Evolutionary conservation across 1,139 yeast species (phyloP).

Genomic region (Lodderomyces oxycetoniae): DNA sequence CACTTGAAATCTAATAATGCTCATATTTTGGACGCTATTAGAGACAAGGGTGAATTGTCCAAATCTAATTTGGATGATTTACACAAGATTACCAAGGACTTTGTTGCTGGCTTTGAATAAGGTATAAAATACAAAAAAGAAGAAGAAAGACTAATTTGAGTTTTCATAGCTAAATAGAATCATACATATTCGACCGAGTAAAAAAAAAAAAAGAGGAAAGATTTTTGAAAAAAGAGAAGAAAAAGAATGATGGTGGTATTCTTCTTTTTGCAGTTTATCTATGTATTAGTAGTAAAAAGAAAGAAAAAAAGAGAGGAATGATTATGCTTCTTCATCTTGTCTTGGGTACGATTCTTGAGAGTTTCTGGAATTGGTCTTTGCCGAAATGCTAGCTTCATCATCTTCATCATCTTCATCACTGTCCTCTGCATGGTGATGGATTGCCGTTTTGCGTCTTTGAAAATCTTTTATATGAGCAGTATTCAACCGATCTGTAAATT

Average conservation of each 20-base stretch:
- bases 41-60: constrained; percentile 85
- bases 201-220: too few species aligned
- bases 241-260: too few species aligned
- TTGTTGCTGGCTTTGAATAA: constrained; percentile 47
- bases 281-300: too few species aligned
- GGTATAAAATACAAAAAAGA: background rate
- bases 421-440: constrained; percentile 32
- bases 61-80: constrained; percentile 83
- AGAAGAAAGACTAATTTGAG: background rate
- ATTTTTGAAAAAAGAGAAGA: too few species aligned
- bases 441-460: constrained; percentile 53
- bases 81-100: constrained; percentile 87
- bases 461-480: constrained; percentile 87
- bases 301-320: background rate
- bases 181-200: too few species aligned
- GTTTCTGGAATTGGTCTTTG: too few species aligned
- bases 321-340: too few species aligned
- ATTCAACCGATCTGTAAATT: constrained; percentile 59
- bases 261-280: too few species aligned
- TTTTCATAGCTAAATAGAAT: too few species aligned
- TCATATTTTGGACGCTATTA: constrained; percentile 78
- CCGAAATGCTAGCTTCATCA: constrained; percentile 8
- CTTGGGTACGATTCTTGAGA: too few species aligned
- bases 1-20: constrained; percentile 87
- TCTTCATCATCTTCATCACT: constrained; percentile 36